Evolutionary conservation across 768 basidiomycete genomes (phyloP).

Genomic region (Amanita rimosa): DNA sequence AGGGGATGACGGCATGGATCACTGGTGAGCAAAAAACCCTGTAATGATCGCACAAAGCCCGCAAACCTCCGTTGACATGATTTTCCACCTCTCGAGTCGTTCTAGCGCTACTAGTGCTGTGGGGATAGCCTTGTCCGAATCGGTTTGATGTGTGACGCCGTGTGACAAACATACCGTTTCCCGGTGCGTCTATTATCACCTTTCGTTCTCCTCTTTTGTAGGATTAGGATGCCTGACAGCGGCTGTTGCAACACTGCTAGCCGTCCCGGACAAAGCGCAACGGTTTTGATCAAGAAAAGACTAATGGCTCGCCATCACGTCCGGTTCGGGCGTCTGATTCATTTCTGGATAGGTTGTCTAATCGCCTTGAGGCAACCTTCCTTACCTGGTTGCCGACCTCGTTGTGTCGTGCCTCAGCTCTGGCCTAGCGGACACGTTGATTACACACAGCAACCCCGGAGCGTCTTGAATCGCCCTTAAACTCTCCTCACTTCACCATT

Average conservation of each 20-base stretch:
- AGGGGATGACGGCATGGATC: neutral
- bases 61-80: neutral
- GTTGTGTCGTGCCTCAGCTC: slow-evolving; percentile 32
- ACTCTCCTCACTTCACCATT: slow-evolving; percentile 11
- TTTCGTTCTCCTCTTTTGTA: neutral
- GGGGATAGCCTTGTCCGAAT: too few species aligned
- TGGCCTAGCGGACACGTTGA: slow-evolving; percentile 46
- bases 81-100: neutral
- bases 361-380: slow-evolving; percentile 33
- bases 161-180: neutral
- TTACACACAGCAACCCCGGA: slow-evolving; percentile 23
- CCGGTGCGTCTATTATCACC: neutral
- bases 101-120: neutral
- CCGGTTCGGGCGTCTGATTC: slow-evolving; percentile 6
- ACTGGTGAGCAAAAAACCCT: neutral
- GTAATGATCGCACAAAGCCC: neutral
- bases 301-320: neutral
- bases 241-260: neutral
- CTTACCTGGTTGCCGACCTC: slow-evolving; percentile 49
- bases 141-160: too few species aligned
- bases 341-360: slow-evolving; percentile 3
- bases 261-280: neutral
- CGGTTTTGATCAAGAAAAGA: neutral
- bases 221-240: neutral
- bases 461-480: slow-evolving; percentile 28